Evolutionary conservation across 2,329 filamentous ascomycete species (phyloP).

Genomic region (Colletotrichum sp.): DNA sequence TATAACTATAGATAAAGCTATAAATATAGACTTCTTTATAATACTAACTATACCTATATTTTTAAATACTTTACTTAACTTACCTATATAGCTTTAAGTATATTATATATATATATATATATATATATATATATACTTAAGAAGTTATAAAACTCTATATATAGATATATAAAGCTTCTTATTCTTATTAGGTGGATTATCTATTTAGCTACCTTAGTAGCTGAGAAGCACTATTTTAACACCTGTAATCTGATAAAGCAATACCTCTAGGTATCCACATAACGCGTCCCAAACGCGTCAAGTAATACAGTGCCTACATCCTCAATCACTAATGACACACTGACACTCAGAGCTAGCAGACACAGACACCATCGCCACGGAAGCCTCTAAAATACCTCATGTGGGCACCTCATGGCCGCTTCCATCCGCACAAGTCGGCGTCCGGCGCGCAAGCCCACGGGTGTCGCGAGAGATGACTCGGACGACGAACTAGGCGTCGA

Average conservation of each 20-base stretch:
- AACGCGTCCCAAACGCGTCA: not conserved
- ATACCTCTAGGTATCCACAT: not conserved
- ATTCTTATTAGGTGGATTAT: no score
- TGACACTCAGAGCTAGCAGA: not conserved
- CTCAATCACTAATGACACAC: not conserved
- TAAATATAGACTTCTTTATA: not conserved
- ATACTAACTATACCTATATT: not conserved
- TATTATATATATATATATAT: no score
- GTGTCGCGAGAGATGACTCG: conserved; percentile 77
- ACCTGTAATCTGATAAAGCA: no score
- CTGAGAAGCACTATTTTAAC: no score
- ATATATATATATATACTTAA: no score
- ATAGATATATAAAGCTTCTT: no score
- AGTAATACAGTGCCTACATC: not conserved
- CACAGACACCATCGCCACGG: not conserved
- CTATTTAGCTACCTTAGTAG: no score
- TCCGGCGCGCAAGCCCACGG: conserved; percentile 40
- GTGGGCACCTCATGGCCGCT: not conserved
- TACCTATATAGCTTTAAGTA: no score
- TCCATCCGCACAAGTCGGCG: not conserved
- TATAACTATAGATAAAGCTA: no score
- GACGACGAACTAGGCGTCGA: conserved; percentile 84
- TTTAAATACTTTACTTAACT: no score
- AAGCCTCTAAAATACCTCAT: not conserved
- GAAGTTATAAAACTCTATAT: no score